phyloP scores from a whole-genome alignment of 116 monocot species.

The Posidonia oceanica region DNA sequence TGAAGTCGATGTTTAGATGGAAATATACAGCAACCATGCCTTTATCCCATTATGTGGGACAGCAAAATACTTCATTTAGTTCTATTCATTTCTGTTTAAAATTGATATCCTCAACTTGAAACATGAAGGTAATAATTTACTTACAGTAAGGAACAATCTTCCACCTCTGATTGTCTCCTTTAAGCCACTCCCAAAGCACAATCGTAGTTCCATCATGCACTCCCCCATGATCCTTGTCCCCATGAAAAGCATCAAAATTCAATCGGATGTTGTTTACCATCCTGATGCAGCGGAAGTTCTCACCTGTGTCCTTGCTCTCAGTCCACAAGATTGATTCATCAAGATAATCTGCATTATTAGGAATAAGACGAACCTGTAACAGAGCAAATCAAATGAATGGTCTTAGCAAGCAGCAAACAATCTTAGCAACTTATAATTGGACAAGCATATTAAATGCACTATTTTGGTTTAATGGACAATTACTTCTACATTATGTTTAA shows the following conservation, averaged over 20 bases:
- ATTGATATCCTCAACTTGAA: too few species aligned
- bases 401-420: too few species aligned
- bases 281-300: constrained; percentile 35
- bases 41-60: too few species aligned
- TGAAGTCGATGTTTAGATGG: too few species aligned
- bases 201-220: constrained; percentile 43
- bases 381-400: too few species aligned
- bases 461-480: too few species aligned
- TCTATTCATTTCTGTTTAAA: too few species aligned
- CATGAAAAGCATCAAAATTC: constrained; percentile 49
- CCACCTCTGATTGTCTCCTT: constrained; percentile 63
- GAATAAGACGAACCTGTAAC: constrained; percentile 33
- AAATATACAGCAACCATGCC: too few species aligned
- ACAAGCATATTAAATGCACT: too few species aligned
- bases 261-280: constrained; percentile 52
- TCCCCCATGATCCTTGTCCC: constrained; percentile 37
- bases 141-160: constrained; percentile 54
- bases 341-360: constrained; percentile 27
- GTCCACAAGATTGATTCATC: constrained; percentile 53
- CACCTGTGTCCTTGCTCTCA: constrained; percentile 32
- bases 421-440: too few species aligned
- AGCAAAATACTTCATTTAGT: too few species aligned
- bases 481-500: too few species aligned
- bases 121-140: constrained; percentile 3
- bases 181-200: constrained; percentile 43